Evolutionary conservation across 2,329 filamentous ascomycete species (phyloP).

Genomic region (Zasmidium angulare): DNA sequence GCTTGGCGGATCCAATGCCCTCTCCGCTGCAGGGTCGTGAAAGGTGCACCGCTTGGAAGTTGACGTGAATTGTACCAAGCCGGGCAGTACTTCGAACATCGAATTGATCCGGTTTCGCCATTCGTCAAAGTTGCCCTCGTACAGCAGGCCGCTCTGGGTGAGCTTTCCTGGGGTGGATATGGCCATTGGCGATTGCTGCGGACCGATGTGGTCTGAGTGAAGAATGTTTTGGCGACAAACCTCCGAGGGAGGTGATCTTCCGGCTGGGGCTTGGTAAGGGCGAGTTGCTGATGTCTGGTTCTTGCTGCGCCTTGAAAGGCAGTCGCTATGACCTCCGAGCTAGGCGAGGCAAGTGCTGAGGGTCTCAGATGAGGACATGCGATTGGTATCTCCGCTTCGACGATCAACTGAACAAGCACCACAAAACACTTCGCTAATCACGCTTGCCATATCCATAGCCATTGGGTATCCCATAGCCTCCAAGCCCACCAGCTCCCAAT

Average conservation of each 20-base stretch:
- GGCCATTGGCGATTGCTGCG: neutral
- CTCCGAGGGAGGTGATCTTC: too few relatives aligned
- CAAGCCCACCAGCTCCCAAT: conserved; percentile 20
- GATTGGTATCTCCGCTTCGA: neutral
- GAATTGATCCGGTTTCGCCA: neutral
- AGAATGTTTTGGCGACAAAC: too few relatives aligned
- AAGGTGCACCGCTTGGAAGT: neutral
- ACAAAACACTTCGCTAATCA: neutral
- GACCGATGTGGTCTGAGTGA: neutral
- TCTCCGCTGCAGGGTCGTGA: neutral
- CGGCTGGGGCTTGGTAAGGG: too few relatives aligned
- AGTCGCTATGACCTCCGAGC: too few relatives aligned
- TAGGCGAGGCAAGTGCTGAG: too few relatives aligned
- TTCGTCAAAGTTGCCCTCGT: neutral
- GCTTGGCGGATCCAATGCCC: neutral
- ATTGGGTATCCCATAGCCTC: conserved; percentile 44
- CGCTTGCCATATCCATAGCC: conserved; percentile 39
- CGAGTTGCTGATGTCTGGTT: too few relatives aligned
- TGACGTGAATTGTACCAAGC: neutral
- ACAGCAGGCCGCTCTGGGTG: neutral
- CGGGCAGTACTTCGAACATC: neutral
- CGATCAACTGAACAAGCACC: neutral
- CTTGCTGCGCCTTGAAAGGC: too few relatives aligned
- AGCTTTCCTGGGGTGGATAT: neutral
- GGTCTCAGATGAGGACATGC: neutral